Evolutionary conservation across 2,329 filamentous ascomycete genomes (phyloP).

Genomic region (Penicillium sp.): DNA sequence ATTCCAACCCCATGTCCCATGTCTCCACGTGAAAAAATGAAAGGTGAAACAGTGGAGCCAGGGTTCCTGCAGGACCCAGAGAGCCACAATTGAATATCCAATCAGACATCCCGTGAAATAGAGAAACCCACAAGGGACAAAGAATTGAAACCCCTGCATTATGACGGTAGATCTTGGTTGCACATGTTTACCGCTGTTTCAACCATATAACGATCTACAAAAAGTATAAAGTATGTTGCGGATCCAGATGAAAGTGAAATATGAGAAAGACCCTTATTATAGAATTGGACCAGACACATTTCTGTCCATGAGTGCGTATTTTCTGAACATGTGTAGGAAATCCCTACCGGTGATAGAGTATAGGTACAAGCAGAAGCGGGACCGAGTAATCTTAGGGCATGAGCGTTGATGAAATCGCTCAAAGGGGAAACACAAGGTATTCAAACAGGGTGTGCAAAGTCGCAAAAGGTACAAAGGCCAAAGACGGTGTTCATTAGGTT

Average conservation of each 20-base stretch:
- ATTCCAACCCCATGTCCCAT: not conserved
- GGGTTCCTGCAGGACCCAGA: slow-evolving; percentile 3
- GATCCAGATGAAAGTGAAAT: not conserved
- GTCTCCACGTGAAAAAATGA: slow-evolving; percentile 5
- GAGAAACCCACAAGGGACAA: slow-evolving; percentile 1
- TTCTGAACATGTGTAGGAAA: slow-evolving; percentile 11
- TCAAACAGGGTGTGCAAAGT: too few species aligned
- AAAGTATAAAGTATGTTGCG: not conserved
- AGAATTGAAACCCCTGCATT: not conserved
- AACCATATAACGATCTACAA: not conserved
- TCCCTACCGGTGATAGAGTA: not conserved
- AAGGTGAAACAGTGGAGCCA: slow-evolving; percentile 2
- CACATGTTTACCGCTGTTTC: not conserved
- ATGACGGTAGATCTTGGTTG: slow-evolving; percentile 5
- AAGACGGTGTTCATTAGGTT: slow-evolving; percentile 14
- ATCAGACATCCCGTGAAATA: not conserved
- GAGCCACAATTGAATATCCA: not conserved
- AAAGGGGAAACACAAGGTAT: not conserved
- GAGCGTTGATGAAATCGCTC: not conserved
- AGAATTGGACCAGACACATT: not conserved
- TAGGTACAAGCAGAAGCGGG: slow-evolving; percentile 2
- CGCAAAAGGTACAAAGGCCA: slow-evolving; percentile 4
- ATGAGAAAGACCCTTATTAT: slow-evolving; percentile 1
- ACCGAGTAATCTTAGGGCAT: not conserved
- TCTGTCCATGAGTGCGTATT: not conserved